Evolutionary conservation across 2,329 filamentous ascomycete species (phyloP).

Genomic region (Fusarium sp.): DNA sequence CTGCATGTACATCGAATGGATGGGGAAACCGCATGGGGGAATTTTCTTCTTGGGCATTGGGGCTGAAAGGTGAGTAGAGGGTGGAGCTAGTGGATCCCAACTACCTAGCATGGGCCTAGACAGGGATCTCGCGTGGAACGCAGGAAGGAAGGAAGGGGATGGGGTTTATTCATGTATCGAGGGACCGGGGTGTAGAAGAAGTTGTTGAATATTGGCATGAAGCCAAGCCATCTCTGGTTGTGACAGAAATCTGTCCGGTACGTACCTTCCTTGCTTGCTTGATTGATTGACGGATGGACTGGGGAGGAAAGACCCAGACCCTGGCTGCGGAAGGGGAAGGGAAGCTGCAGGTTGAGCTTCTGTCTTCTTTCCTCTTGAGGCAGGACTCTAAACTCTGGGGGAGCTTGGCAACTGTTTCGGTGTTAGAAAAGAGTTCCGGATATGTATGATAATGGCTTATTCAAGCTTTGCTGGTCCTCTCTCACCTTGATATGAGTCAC

Average conservation of each 20-base stretch:
- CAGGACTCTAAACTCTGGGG: conserved; percentile 31
- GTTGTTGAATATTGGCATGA: not conserved
- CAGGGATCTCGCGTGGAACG: conserved; percentile 41
- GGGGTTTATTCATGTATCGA: conserved; percentile 42
- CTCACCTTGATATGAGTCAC: conserved; percentile 26
- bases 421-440: conserved; percentile 20
- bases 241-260: conserved; percentile 20
- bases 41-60: conserved; percentile 40
- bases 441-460: conserved; percentile 9
- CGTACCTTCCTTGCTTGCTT: conserved; percentile 28
- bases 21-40: conserved; percentile 40
- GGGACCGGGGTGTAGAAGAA: conserved; percentile 5
- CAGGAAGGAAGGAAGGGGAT: conserved; percentile 21
- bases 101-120: conserved; percentile 18
- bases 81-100: conserved; percentile 16
- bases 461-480: not conserved
- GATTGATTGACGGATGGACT: not conserved
- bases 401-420: conserved; percentile 28
- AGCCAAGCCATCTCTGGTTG: not conserved
- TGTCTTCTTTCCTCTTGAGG: conserved; percentile 39
- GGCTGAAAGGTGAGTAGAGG: conserved; percentile 39
- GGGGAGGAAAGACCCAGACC: conserved; percentile 12
- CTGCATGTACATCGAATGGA: conserved; percentile 29
- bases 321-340: conserved; percentile 34
- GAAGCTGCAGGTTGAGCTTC: conserved; percentile 36